Base-by-base conservation (phyloP, 2,329 filamentous ascomycete genomes). In the Aspergillus terreus region DNA sequence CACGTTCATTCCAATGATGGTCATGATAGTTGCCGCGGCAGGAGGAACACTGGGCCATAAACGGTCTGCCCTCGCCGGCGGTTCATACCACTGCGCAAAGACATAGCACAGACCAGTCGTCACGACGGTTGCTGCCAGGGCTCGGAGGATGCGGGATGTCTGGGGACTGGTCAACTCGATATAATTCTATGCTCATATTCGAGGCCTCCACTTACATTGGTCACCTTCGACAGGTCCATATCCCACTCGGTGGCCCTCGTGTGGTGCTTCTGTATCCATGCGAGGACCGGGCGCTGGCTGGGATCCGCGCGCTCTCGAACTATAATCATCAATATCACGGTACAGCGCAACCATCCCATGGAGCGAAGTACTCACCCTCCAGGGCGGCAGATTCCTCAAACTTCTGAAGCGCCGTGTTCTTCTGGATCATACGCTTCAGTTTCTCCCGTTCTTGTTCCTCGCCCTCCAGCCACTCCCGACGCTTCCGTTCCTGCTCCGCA, bases 391-490 rank as follows among this genome's bases (percentile, higher is more conserved):
- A 54, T 17, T 68, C 65, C 35, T 72, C 63, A 46, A 66, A 71
- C 44, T 67, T 65, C 53, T 71, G 67, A 47, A 74, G 52, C 21
- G 65, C 60, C 32, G 64, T 73, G 50, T 68, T 71, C 47, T 61
- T 64, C 47, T 66, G 62, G 15, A 69, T 48, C 46, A 67, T 63
- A 15, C 56, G 63, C 52, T 61, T 58, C 36, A 70, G 19, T 42
- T 60, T 63, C 51, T 72, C 70, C 11, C 59, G 61, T 35, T 74
- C 66, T 53, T 67, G 63, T 27, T 75, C 72, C 57, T 82, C 81
- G n/a, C 76, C 76, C 9, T 71, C 65, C 25, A 81, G 72, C 79
- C 81, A 83, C 49, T 73, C 68, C 43, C 72, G 73, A 38, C 78
- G 78, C 58, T 79, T 74, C 40, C 64, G 60, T 55, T 77, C 71